Conservation (phyloP, 768 basidiomycete genomes). For the Lactarius hatsudake region DNA sequence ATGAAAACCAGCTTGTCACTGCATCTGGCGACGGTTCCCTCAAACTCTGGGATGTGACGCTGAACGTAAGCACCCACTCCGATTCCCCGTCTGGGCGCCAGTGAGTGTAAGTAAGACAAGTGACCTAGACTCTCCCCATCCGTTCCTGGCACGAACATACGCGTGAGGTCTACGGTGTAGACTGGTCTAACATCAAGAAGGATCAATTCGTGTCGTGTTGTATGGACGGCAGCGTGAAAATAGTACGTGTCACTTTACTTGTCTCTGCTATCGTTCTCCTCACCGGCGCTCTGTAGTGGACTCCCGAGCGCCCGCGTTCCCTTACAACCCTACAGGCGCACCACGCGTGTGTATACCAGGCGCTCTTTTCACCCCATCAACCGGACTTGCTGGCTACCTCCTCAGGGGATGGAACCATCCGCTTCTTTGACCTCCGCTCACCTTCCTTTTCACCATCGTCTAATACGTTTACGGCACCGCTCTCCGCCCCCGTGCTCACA, state of each 20-base stretch:
- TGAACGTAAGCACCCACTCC: slow-evolving; percentile 55
- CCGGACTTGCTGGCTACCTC: slow-evolving; percentile 79
- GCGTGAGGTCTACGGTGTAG: slow-evolving; percentile 87
- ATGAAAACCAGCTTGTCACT: slow-evolving; percentile 90
- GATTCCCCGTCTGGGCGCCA: slow-evolving; percentile 18
- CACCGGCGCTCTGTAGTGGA: slow-evolving; percentile 59
- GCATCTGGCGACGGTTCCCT: slow-evolving; percentile 90
- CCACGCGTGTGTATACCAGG: slow-evolving; percentile 81
- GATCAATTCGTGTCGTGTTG: slow-evolving; percentile 82
- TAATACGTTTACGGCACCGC: slow-evolving; percentile 62
- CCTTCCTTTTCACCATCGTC: slow-evolving; percentile 53
- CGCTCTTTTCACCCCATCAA: slow-evolving; percentile 89
- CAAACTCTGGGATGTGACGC: slow-evolving; percentile 84
- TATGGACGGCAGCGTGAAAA: slow-evolving; percentile 89
- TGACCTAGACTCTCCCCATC: slow-evolving; percentile 77
- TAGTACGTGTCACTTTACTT: slow-evolving; percentile 51
- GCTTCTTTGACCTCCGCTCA: slow-evolving; percentile 74
- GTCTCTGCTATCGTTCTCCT: neutral
- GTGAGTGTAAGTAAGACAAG: slow-evolving; percentile 35
- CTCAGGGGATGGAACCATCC: slow-evolving; percentile 82
- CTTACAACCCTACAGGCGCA: slow-evolving; percentile 82
- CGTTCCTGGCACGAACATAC: slow-evolving; percentile 93
- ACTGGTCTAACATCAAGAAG: slow-evolving; percentile 95
- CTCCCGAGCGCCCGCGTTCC: slow-evolving; percentile 75
- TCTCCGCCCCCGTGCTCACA: slow-evolving; percentile 70